phyloP scores from a whole-genome alignment of 495 filamentous ascomycete genomes.

The Melanomma pulvis-pyrius region DNA sequence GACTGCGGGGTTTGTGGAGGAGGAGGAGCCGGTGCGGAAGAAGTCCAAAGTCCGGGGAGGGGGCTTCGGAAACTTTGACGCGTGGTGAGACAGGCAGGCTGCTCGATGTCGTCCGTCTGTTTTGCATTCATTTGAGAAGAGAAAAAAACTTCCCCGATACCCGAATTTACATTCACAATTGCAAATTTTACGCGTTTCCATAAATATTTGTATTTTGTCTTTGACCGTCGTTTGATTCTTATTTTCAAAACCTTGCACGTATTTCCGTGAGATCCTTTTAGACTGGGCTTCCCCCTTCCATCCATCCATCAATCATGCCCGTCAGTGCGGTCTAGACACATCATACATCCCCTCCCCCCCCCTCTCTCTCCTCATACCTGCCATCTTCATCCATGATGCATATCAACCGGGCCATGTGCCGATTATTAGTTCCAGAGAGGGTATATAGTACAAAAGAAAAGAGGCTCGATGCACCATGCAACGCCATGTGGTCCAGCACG shows the following conservation, averaged over 20 bases:
- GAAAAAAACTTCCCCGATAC: too few species aligned
- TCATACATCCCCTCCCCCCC: background rate
- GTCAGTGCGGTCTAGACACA: background rate
- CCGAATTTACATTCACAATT: constrained; percentile 1
- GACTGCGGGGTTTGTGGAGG: constrained; percentile 59
- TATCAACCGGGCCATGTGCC: background rate
- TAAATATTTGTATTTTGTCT: too few species aligned
- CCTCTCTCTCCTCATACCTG: background rate
- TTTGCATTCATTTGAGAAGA: too few species aligned
- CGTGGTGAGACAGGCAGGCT: constrained; percentile 57
- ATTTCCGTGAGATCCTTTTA: background rate
- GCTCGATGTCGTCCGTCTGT: background rate
- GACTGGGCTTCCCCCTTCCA: background rate
- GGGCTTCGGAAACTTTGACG: constrained; percentile 94
- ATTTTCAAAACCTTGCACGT: background rate
- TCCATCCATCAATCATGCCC: too few species aligned
- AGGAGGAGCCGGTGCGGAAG: constrained; percentile 74
- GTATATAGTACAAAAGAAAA: constrained; percentile 24
- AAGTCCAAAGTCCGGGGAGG: constrained; percentile 67
- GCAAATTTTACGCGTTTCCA: too few species aligned
- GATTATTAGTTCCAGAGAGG: background rate
- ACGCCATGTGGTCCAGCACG: too few species aligned
- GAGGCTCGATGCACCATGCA: too few species aligned
- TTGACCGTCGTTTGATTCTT: background rate
- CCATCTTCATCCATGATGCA: background rate